Base-by-base conservation (phyloP, 805 yeast species). In the Kazachstania kunashirensis region DNA sequence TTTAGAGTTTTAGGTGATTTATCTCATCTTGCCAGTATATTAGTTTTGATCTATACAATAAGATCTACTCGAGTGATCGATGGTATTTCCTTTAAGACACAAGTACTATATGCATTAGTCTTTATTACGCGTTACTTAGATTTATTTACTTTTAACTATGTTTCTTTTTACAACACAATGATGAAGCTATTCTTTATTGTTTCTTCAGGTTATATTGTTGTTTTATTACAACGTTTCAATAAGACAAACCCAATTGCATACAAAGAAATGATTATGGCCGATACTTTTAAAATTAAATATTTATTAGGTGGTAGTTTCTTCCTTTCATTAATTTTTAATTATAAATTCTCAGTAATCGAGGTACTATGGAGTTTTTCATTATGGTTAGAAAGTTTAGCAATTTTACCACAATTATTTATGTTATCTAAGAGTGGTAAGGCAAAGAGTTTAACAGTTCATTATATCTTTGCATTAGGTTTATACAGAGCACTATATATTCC, bases 311-410 rank as follows among this genome's bases (percentile, higher is more conserved):
- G 81, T 1, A 67, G 86, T 1, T 61, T 66, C 6, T 55, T 83
- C 3, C 49, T 75, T 41, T 70, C 77, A 0, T 60, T 85, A 30
- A 50, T 85, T 5, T 78, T 84, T 63, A 77, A 84, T 36, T 70
- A 74, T 55, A 70, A 73, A 36, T 86, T 77, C 60, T 62, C 78
- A 0, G 28, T 75, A 10, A 42, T 69, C 10, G 95, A 84, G 51
- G 52, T 84, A 8, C 45, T 77, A 24, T 92, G 98, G 98, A 70
- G 92, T 16, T 92, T 86, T 52, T 77, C 89, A 12, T 63, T 86
- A 35, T 92, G 97, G 96, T 70, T 92, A 36, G 98, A 92, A 61
- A 71, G 89, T 30, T 82, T 84, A 24, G 94, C 95, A 9, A 86
- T 92, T 38, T 62, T 92, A 41, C 98, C 98, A 5, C 98, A 92